phyloP scores from a whole-genome alignment of 202 grass and related monocot species.

The Cymbopogon flexuosus region DNA sequence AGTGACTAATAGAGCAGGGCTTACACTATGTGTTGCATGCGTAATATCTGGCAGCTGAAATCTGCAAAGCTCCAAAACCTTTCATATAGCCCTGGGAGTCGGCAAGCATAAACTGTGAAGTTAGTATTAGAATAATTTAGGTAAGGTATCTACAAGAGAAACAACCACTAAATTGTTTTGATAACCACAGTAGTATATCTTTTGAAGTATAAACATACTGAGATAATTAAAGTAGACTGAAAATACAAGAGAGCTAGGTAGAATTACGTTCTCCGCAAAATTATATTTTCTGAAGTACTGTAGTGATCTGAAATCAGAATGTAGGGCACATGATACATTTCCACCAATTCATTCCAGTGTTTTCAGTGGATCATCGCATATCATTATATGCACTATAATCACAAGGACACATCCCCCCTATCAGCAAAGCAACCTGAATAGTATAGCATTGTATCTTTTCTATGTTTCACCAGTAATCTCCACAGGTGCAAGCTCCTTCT shows the following conservation, averaged over 20 bases:
- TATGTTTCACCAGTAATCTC: slow-evolving; percentile 62
- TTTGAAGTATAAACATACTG: background rate
- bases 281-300: background rate
- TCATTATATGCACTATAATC: background rate
- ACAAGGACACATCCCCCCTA: background rate
- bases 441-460: background rate
- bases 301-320: slow-evolving; percentile 17
- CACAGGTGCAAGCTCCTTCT: slow-evolving; percentile 55
- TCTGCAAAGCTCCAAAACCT: slow-evolving; percentile 5
- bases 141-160: slow-evolving; percentile 21
- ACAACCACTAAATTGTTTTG: background rate
- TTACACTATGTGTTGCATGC: background rate
- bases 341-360: background rate
- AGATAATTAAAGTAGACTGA: background rate
- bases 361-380: slow-evolving; percentile 7
- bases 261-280: background rate
- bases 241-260: background rate
- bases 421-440: slow-evolving; percentile 9
- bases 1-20: slow-evolving; percentile 8
- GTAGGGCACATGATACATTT: background rate
- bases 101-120: slow-evolving; percentile 16
- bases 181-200: background rate
- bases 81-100: background rate
- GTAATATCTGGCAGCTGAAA: background rate
- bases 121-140: slow-evolving; percentile 9